These are phyloP conservation scores for Aspergillus proliferans DNA, from an alignment of 2,329 filamentous ascomycete species.

Conservation along the genomic window DNA sequence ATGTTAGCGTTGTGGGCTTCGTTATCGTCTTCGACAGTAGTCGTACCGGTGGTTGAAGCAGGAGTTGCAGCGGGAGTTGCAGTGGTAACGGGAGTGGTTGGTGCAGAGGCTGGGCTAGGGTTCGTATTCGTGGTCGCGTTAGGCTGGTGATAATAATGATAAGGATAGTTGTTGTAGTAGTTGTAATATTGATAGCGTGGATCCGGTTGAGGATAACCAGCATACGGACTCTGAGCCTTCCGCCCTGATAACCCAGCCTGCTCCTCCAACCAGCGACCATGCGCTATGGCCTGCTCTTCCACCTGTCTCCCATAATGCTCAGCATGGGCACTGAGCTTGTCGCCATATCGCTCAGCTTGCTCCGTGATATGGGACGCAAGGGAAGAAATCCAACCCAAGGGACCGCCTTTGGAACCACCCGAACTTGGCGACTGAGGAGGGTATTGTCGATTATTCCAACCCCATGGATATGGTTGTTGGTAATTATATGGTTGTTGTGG, in stretches of 20 bases:
- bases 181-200: slow-evolving; percentile 8
- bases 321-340: slow-evolving; percentile 28
- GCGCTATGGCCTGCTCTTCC: slow-evolving; percentile 33
- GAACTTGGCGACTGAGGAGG: slow-evolving; percentile 15
- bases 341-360: slow-evolving; percentile 29
- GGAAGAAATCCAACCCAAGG: slow-evolving; percentile 28
- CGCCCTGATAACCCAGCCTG: slow-evolving; percentile 26
- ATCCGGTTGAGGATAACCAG: slow-evolving; percentile 11
- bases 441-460: slow-evolving; percentile 21
- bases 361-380: slow-evolving; percentile 30
- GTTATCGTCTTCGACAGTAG: neutral
- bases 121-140: neutral
- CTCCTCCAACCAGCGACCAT: slow-evolving; percentile 33
- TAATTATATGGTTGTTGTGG: slow-evolving; percentile 16
- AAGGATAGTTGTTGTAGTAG: slow-evolving; percentile 7
- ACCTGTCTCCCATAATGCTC: slow-evolving; percentile 32
- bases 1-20: neutral
- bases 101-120: neutral
- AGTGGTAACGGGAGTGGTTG: neutral
- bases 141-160: slow-evolving; percentile 2
- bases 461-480: slow-evolving; percentile 19
- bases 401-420: slow-evolving; percentile 19
- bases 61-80: neutral
- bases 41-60: neutral
- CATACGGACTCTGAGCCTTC: slow-evolving; percentile 16